Evolutionary conservation across 106 monocot species (phyloP), one percentile per base, ranked within the genome.

Genomic region (Apostasia shenzhenica): DNA sequence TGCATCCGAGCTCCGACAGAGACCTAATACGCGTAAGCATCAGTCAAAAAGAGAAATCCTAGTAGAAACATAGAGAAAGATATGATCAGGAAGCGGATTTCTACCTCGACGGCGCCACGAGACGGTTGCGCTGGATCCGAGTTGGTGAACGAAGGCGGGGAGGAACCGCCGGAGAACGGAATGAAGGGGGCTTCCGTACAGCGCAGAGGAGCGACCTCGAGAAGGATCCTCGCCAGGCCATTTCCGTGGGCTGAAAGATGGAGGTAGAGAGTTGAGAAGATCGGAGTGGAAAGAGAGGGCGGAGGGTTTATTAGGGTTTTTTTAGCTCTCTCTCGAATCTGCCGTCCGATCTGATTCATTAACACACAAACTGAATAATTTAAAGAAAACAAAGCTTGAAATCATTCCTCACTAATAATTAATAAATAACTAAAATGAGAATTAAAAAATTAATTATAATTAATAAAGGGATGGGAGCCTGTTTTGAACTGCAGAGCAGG

Each of bases 191-290:
- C 45, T 81, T 81, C 6, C 88, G 81, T 8, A 80, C 77, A 73
- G 68, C 13, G 59, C 79, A 59, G 79, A 79, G 9, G 4, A 89
- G 39, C 54, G 88, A 80, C 41, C 88, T 63, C 40, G 88, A 82
- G 74, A 84, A 41, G 64, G 84, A 79, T n/a, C 80, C 84, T 14
- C 88, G 82, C 55, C 71, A 80, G 45, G 88, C 81, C 82, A 84
- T 84, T 61, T 44, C 14, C 8, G 52, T 42, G 13, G 40, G 57
- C 8, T 10, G 45, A n/a, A 43, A 14, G 8, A 26, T 26, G 26
- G 26, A 26, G 26, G 26, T 26, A 26, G 26, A 26, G 26, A 26
- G 26, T 26, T 0, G 26, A 26, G 26, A 26, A 26, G 26, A 26
- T 26, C 26, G 26, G 26, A 26, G 26, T 26, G 26, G 26, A 26